Evolutionary conservation across 2,329 filamentous ascomycete species (phyloP).

Genomic region (Delphinella strobiligena): DNA sequence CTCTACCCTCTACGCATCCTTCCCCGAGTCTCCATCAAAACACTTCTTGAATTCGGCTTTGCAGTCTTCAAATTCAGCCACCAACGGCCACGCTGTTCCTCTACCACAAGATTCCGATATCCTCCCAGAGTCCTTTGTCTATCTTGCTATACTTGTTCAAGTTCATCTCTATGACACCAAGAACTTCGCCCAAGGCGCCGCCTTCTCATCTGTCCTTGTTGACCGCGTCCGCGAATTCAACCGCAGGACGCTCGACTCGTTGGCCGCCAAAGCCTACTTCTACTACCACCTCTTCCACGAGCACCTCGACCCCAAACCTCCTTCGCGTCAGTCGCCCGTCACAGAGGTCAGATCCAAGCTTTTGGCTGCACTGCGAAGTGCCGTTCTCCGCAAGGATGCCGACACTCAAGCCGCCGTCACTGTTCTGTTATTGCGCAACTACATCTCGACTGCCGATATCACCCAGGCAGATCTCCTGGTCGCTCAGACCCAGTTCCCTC

Average conservation of each 20-base stretch:
- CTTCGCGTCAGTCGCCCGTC: constrained; percentile 77
- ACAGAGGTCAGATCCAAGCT: constrained; percentile 77
- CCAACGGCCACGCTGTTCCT: constrained; percentile 7
- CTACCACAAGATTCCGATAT: constrained; percentile 14
- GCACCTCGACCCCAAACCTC: constrained; percentile 73
- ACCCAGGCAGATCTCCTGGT: constrained; percentile 91
- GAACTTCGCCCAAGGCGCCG: constrained; percentile 64
- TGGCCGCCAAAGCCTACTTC: constrained; percentile 93
- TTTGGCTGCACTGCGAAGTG: constrained; percentile 78
- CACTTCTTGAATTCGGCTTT: constrained; percentile 9
- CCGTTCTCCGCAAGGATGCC: constrained; percentile 91
- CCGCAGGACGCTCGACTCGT: constrained; percentile 82
- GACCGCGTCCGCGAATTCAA: constrained; percentile 82
- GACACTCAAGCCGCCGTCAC: constrained; percentile 97
- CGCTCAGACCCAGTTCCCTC: constrained; percentile 88
- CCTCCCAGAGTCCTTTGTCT: constrained; percentile 25
- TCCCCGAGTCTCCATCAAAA: constrained; percentile 7
- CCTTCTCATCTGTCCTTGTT: constrained; percentile 74
- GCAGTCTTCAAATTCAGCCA: constrained; percentile 4
- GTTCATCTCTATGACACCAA: constrained; percentile 82
- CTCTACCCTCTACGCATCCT: constrained; percentile 8
- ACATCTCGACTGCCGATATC: constrained; percentile 91
- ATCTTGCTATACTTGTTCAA: constrained; percentile 24
- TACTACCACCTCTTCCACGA: constrained; percentile 96
- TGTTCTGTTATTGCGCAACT: constrained; percentile 87